Evolutionary conservation across 805 yeast genomes (phyloP), one percentile per base, ranked within the genome.

Genomic region (Metschnikowia aberdeeniae): DNA sequence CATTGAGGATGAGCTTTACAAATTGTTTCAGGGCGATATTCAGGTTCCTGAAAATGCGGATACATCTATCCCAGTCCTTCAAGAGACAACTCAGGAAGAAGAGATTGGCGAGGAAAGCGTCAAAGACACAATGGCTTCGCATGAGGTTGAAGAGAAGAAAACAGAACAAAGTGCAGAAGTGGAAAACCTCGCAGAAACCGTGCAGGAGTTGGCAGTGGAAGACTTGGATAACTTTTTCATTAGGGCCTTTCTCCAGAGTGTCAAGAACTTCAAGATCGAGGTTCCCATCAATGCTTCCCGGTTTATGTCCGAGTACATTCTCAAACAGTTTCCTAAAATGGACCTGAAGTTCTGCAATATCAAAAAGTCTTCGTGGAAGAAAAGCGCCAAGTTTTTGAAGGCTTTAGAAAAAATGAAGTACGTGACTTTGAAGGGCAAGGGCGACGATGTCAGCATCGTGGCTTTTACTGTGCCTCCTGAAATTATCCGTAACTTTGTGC

Each of bases 281-380:
- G 58, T 81, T 4, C 97, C 98, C 5, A 72, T 87, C 26, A 66
- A 78, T 1, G 74, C 95, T 3, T 87, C 97, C 0, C 76, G 73
- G 19, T 84, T 92, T 62, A 82, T 90, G 74, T 77, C 93, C 0
- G 77, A 73, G 36, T 81, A 82, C 55, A 68, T 90, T 11, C 72
- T 82, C 49, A 78, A 77, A 40, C 87, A 89, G 63, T 63, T 92
- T n/a, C 95, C 96, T 0, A 72, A 77, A 1, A 75, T 85, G 44
- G 84, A 81, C 55, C 58, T 68, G 4, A 61, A 66, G 24, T 64
- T 66, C 41, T 76, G 82, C 33, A 82, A 77, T 53, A 76, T 86
- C 47, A 90, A 89, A 63, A 84, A 81, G 58, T 82, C 96, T 0
- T 78, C 89, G 3, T 92, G 95, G 95, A 89, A 86, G 63, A 92